phyloP scores from a whole-genome alignment of 495 filamentous ascomycete species.

The Bombardia bombarda region DNA sequence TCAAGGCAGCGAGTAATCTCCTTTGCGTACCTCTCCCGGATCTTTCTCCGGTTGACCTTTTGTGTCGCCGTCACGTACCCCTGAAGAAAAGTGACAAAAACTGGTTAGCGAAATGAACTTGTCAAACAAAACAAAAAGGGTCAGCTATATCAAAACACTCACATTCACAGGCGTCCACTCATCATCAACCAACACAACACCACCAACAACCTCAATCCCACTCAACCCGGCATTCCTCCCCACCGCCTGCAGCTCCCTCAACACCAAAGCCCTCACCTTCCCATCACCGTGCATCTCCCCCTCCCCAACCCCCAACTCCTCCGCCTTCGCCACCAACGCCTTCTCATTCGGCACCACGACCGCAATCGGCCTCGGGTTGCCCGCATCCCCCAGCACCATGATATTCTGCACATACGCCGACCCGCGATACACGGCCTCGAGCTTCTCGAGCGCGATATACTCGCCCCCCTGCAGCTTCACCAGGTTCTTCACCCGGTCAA shows the following conservation, averaged over 20 bases:
- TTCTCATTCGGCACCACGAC: constrained; percentile 51
- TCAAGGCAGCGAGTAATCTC: constrained; percentile 45
- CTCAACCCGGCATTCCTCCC: constrained; percentile 45
- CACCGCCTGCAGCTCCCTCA: constrained; percentile 44
- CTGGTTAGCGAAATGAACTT: not conserved
- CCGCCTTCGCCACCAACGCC: constrained; percentile 42
- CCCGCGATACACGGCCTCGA: constrained; percentile 56
- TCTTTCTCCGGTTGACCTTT: constrained; percentile 51
- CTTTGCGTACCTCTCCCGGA: constrained; percentile 47
- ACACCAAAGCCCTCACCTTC: constrained; percentile 42
- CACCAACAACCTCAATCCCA: constrained; percentile 49
- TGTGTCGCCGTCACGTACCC: constrained; percentile 54
- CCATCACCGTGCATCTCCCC: constrained; percentile 33
- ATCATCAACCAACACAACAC: constrained; percentile 53
- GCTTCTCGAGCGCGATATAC: constrained; percentile 60
- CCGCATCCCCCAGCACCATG: constrained; percentile 50
- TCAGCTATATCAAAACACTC: constrained; percentile 30
- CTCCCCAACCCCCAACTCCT: constrained; percentile 41
- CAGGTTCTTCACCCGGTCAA: constrained; percentile 86
- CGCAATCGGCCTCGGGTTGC: constrained; percentile 45
- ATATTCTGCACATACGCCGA: constrained; percentile 47
- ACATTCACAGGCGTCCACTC: constrained; percentile 61
- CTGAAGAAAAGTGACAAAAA: constrained; percentile 20
- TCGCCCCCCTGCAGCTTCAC: constrained; percentile 61
- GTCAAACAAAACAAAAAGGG: not conserved